A percentile compares a stretch with the other conserved stretches of the same genome.
Conservation (phyloP, 1,284 basidiomycete species). For the Fomes fomentarius region DNA sequence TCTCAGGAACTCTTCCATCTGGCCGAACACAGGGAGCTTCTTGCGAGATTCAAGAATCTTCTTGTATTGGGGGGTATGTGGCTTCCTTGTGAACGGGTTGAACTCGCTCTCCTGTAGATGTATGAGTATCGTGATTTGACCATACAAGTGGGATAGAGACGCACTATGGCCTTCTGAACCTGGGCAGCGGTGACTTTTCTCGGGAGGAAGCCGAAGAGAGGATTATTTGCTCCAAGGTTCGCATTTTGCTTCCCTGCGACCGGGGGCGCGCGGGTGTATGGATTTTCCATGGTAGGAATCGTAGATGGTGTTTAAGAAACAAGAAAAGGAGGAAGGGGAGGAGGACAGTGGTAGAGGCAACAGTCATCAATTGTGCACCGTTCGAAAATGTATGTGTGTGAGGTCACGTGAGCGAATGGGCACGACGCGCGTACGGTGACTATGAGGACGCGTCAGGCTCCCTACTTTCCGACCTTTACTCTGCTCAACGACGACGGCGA, state of each 20-base stretch:
- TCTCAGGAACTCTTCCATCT: conserved; percentile 92
- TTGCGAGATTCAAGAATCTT: conserved; percentile 87
- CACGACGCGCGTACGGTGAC: conserved; percentile 18
- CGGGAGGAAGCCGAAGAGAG: conserved; percentile 62
- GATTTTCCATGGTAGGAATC: too few species aligned
- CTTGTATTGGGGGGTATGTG: conserved; percentile 81
- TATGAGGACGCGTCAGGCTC: conserved; percentile 6
- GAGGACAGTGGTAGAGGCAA: not conserved
- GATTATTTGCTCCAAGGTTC: conserved; percentile 30
- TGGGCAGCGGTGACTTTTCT: conserved; percentile 47
- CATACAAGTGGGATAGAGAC: conserved; percentile 37
- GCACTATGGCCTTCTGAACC: conserved; percentile 37
- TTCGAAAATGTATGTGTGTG: conserved; percentile 4
- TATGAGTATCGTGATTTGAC: too few species aligned
- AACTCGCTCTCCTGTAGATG: conserved; percentile 72
- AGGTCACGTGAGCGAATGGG: conserved; percentile 16
- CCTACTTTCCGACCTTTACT: conserved; percentile 6
- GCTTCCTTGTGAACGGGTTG: conserved; percentile 88
- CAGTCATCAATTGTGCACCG: not conserved
- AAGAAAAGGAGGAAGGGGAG: not conserved
- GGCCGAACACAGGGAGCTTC: conserved; percentile 89
- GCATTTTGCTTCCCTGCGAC: conserved; percentile 8
- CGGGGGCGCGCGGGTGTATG: conserved; percentile 29
- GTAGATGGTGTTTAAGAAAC: too few species aligned
- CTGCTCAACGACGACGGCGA: conserved; percentile 3